Evolutionary conservation across 2,329 filamentous ascomycete genomes (phyloP), one percentile per base, ranked within the genome.

Genomic region (Aspergillus intermedius): DNA sequence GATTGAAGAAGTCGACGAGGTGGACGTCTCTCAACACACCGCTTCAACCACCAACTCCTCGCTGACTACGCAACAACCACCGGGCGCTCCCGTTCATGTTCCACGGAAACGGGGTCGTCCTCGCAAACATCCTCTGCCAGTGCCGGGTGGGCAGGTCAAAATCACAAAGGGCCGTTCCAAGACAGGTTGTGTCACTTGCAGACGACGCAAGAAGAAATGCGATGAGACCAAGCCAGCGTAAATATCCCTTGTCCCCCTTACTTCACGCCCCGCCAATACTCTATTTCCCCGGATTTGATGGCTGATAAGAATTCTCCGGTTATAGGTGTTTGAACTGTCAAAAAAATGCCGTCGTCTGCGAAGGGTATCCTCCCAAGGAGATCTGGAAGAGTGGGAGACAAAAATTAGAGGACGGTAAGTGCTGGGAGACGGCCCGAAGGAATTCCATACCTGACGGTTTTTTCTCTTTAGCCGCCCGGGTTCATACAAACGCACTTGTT

Each of bases 281-380:
- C 19, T 10, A 15, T 12, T 19, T 12, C 37, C 17, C 37, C 37
- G 8, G 17, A 10, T 19, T 12, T 5, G 19, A 19, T 19, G 12
- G 46, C 49, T 53, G 40, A 46, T 35, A 37, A 51, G 15, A 40
- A 40, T 35, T 35, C 34, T 42, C 45, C 34, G 44, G 42, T 43
- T 22, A 10, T 49, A 67, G 64, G 32, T 66, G 54, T 49, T 77
- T 88, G 68, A 94, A 94, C 60, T 95, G 90, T 63, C 86, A 93
- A 70, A 95, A 95, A 76, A 95, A 95, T 65, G 88, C 89, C 7
- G 88, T 95, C 10, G 82, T 91, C 10, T 95, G 90, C 64, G 89
- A 95, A 69, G 90, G 90, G 10, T 95, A 95, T 63, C 87, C 88
- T 45, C 86, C 88, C 53, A 89, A 89, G 65, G 86, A 88, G 50